Evolutionary conservation across 495 filamentous ascomycete species (phyloP).

Genomic region (Durotheca rogersii): DNA sequence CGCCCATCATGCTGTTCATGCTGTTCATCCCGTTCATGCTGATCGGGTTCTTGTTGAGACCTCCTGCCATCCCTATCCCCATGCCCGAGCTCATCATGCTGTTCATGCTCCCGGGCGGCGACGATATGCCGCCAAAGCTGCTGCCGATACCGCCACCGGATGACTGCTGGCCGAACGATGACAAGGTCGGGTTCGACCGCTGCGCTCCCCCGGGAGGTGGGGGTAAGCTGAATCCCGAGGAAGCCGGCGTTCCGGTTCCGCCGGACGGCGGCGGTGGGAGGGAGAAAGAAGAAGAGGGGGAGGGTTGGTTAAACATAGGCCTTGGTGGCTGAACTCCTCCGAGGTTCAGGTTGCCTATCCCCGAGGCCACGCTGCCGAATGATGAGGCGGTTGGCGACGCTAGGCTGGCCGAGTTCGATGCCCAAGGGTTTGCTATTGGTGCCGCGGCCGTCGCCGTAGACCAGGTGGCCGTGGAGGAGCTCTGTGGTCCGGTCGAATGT

Average conservation of each 20-base stretch:
- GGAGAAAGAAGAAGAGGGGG: slow-evolving; percentile 53
- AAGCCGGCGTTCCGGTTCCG: slow-evolving; percentile 8
- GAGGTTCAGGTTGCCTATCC: slow-evolving; percentile 39
- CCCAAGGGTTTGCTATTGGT: slow-evolving; percentile 38
- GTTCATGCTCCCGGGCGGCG: slow-evolving; percentile 24
- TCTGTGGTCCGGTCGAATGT: slow-evolving; percentile 9
- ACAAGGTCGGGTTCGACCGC: slow-evolving; percentile 14
- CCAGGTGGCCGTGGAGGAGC: slow-evolving; percentile 38
- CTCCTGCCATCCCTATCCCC: no score
- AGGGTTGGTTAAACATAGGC: slow-evolving; percentile 30
- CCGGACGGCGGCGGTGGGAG: slow-evolving; percentile 49
- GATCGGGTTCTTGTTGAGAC: slow-evolving; percentile 18
- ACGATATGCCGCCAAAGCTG: slow-evolving; percentile 18
- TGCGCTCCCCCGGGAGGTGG: slow-evolving; percentile 40
- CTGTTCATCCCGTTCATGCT: slow-evolving; percentile 30
- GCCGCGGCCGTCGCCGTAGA: slow-evolving; percentile 23
- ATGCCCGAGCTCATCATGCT: slow-evolving; percentile 33
- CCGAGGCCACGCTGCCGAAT: slow-evolving; percentile 22
- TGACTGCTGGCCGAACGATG: slow-evolving; percentile 21
- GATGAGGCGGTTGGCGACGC: slow-evolving; percentile 20
- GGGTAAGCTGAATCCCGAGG: slow-evolving; percentile 43
- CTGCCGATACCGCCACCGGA: no score
- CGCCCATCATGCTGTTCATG: slow-evolving; percentile 31
- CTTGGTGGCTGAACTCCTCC: slow-evolving; percentile 37
- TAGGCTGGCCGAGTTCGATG: slow-evolving; percentile 27